Percentiles rank a stretch among this genome's conserved stretches.
phyloP scores from a whole-genome alignment of 345 rosid species.

The Abelmoschus esculentus region DNA sequence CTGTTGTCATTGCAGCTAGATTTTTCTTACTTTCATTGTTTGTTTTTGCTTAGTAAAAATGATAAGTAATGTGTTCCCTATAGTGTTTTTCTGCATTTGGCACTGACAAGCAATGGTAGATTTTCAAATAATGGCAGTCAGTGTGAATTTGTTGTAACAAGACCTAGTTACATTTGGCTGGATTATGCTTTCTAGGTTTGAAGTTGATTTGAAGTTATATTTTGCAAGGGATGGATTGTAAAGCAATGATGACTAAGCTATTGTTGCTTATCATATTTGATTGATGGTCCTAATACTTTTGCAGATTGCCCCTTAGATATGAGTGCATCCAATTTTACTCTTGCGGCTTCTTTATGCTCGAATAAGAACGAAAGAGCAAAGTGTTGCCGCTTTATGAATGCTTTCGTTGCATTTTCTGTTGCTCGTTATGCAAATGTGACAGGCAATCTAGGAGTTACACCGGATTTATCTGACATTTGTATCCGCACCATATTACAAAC shows the following conservation, averaged over 20 bases:
- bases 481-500: slow-evolving; percentile 52
- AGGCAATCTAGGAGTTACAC: slow-evolving; percentile 52
- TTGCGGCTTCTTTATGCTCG: slow-evolving; percentile 73
- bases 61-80: background rate
- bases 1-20: background rate
- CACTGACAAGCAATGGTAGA: background rate
- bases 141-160: background rate
- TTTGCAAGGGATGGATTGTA: too few relatives aligned
- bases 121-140: background rate
- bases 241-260: too few relatives aligned
- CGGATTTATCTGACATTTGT: slow-evolving; percentile 47
- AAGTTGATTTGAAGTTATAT: background rate
- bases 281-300: slow-evolving; percentile 14
- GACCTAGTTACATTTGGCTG: background rate
- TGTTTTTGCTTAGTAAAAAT: background rate
- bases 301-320: slow-evolving; percentile 88
- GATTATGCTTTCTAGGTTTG: background rate
- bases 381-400: slow-evolving; percentile 92
- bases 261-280: too few relatives aligned
- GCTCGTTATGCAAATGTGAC: slow-evolving; percentile 72
- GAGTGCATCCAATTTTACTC: slow-evolving; percentile 59
- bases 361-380: slow-evolving; percentile 49
- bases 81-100: background rate
- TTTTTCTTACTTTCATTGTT: background rate
- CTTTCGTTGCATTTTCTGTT: slow-evolving; percentile 62